phyloP scores from a whole-genome alignment of 2,329 filamentous ascomycete genomes.

The Aspergillus sp. region DNA sequence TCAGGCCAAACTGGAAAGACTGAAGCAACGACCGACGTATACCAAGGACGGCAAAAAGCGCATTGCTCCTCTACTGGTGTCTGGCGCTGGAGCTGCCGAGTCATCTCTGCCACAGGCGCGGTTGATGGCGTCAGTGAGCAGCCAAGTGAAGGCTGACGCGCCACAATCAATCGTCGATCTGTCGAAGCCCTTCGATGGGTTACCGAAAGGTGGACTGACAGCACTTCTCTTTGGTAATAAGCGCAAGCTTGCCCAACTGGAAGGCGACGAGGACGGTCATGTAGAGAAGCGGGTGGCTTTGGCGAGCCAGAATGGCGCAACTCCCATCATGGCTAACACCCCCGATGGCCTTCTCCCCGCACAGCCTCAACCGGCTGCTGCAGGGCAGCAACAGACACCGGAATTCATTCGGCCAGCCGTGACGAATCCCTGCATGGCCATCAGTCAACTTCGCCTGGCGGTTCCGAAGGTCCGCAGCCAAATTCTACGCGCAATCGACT shows the following conservation, averaged over 20 bases:
- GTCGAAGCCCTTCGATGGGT: conserved; percentile 87
- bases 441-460: conserved; percentile 81
- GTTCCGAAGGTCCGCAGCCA: conserved; percentile 82
- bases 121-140: conserved; percentile 73
- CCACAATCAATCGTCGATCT: conserved; percentile 85
- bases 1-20: conserved; percentile 60
- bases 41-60: conserved; percentile 97
- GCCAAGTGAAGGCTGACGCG: conserved; percentile 64
- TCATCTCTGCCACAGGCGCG: conserved; percentile 88
- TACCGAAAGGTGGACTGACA: conserved; percentile 84
- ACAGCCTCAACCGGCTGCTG: conserved; percentile 57
- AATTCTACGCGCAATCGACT: conserved; percentile 77
- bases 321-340: conserved; percentile 73
- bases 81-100: conserved; percentile 80
- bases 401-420: conserved; percentile 87
- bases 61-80: conserved; percentile 87
- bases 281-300: conserved; percentile 59
- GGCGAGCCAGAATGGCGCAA: conserved; percentile 64
- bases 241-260: conserved; percentile 71
- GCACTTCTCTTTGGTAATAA: conserved; percentile 91
- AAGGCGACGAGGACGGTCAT: conserved; percentile 70
- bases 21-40: conserved; percentile 90
- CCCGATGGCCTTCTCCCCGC: conserved; percentile 76
- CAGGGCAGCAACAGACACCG: conserved; percentile 67
- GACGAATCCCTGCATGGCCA: conserved; percentile 73